Evolutionary conservation across 371 early-diverging fungal species (phyloP), one percentile per base, ranked within the genome.

Genomic region (Mycotypha africana): DNA sequence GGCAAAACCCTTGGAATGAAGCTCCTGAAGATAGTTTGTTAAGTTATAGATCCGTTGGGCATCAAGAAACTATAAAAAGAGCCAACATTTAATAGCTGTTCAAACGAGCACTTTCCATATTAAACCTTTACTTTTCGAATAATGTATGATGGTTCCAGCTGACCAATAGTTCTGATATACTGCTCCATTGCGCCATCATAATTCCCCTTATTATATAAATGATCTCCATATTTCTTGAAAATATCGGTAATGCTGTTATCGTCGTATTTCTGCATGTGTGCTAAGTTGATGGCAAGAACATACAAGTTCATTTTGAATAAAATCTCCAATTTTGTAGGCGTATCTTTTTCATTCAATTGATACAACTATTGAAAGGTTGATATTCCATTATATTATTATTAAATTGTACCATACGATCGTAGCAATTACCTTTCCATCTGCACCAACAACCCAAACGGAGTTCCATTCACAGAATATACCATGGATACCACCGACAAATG

Each of bases 141-240:
- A 12, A 96, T 86, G 60, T 93, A 95, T 3, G 91, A 90, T 1
- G 96, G 94, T 62, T 96, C 96, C 12, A 97, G 68, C n/a, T 93
- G 81, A 2, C 92, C 92, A 28, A 96, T 88, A 0, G 96, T 97
- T 19, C 85, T 74, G 14, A 91, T 70, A 56, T 94, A 96, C 64
- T 97, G 93, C 22, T 76, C 71, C 85, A 95, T 93, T 1, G 98
- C 92, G 6, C 82, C 74, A 42, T 95, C 94, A 56, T 81, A 94
- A 45, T 97, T 95, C 7, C 83, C 87, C 51, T 92, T 92, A 54
- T 58, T 62, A 32, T 53, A 58, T 20, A 95, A 75, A 64, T 87
- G 88, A 65, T 97, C 98, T 4, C 91, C 98, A 53, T 93, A 91
- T 46, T 88, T 86, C 52, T 84, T 88, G 67, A 92, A 88, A 21